phyloP scores from a whole-genome alignment of 1,139 yeast genomes.

The Candida sojae region DNA sequence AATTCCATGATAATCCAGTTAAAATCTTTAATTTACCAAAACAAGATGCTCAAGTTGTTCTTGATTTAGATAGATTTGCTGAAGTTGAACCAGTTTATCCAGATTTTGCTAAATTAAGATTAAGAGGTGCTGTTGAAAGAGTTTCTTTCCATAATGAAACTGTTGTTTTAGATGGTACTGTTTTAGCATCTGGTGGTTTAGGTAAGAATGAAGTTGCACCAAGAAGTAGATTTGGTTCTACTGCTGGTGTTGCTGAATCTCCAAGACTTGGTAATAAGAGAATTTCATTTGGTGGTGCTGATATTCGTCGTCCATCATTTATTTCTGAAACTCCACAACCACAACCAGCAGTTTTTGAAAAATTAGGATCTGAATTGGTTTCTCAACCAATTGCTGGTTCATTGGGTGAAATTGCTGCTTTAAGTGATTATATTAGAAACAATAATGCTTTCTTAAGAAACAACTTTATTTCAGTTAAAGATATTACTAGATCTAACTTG shows the following conservation, averaged over 20 bases:
- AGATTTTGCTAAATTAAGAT: conserved; percentile 50
- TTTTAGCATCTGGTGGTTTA: conserved; percentile 55
- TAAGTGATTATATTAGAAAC: conserved; percentile 71
- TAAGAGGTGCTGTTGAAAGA: conserved; percentile 85
- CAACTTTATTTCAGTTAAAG: conserved; percentile 85
- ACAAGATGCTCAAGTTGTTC: conserved; percentile 75
- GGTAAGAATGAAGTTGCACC: conserved; percentile 59
- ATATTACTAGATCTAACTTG: conserved; percentile 82
- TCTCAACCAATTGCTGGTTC: conserved; percentile 68
- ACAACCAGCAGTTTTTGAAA: conserved; percentile 50
- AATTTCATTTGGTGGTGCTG: conserved; percentile 43
- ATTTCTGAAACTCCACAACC: conserved; percentile 31
- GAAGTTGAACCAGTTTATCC: conserved; percentile 50
- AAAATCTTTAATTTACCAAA: conserved; percentile 81
- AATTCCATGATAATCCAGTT: conserved; percentile 82
- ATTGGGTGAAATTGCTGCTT: conserved; percentile 75
- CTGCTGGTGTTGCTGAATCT: conserved; percentile 48
- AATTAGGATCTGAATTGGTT: conserved; percentile 69
- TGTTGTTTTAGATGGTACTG: conserved; percentile 79
- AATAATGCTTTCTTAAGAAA: conserved; percentile 88
- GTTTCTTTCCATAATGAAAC: conserved; percentile 79
- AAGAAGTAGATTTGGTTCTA: conserved; percentile 41
- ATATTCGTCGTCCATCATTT: conserved; percentile 47
- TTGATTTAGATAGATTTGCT: conserved; percentile 73
- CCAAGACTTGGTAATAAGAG: conserved; percentile 47